These are phyloP conservation scores for Penicillium sp. DNA, from an alignment of 2,329 filamentous ascomycete species.

Conservation along the genomic window DNA sequence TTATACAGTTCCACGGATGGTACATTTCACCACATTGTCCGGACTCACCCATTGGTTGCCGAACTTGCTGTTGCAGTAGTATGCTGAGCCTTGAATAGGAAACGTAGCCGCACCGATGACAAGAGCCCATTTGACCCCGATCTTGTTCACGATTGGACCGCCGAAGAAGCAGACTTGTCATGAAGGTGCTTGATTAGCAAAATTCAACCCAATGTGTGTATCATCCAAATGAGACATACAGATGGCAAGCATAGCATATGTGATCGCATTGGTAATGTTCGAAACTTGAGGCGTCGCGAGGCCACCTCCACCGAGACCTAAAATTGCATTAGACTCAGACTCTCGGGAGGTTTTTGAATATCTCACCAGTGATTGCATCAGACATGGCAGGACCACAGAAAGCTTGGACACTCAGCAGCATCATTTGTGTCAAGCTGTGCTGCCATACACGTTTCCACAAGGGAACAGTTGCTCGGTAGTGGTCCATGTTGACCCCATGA, in stretches of 20 bases:
- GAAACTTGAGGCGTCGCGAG: slow-evolving; percentile 49
- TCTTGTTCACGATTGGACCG: slow-evolving; percentile 51
- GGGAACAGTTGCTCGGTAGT: slow-evolving; percentile 33
- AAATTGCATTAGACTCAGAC: not conserved
- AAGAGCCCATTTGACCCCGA: slow-evolving; percentile 51
- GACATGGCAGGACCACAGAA: slow-evolving; percentile 49
- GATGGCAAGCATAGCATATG: slow-evolving; percentile 33
- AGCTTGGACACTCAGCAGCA: slow-evolving; percentile 51
- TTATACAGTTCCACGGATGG: not conserved
- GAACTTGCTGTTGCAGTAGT: slow-evolving; percentile 54
- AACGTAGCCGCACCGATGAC: slow-evolving; percentile 48
- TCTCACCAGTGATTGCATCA: slow-evolving; percentile 43
- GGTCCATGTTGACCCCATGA: slow-evolving; percentile 37
- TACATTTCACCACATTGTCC: not conserved
- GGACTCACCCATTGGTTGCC: slow-evolving; percentile 51
- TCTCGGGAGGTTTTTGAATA: not conserved
- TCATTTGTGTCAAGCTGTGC: slow-evolving; percentile 54
- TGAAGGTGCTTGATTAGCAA: not conserved
- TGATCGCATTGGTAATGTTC: slow-evolving; percentile 43
- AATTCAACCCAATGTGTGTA: too few relatives aligned
- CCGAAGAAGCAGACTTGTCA: slow-evolving; percentile 44
- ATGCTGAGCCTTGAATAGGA: slow-evolving; percentile 51
- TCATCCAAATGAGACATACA: slow-evolving; percentile 19
- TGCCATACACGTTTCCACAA: slow-evolving; percentile 50
- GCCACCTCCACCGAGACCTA: slow-evolving; percentile 49